Evolutionary conservation across 208 protist species (phyloP).

Genomic region (Crithidia sp.): DNA sequence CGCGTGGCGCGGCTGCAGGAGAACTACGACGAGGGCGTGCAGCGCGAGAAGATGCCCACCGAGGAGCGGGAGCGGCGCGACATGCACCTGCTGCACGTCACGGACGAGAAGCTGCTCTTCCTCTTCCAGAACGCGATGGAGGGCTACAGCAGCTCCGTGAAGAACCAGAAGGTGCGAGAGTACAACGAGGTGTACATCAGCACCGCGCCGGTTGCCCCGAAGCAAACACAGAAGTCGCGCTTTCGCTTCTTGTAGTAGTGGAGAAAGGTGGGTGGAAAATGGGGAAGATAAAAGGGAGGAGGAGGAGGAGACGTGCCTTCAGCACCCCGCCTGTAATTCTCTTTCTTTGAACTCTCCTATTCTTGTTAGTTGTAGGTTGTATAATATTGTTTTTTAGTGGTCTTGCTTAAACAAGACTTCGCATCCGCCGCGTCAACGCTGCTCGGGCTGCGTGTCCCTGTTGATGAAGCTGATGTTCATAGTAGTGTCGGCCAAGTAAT

Average conservation of each 20-base stretch:
- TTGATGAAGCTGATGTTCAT: no score
- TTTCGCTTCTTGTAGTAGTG: slow-evolving; percentile 40
- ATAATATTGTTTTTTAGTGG: no score
- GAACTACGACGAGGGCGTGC: slow-evolving; percentile 80
- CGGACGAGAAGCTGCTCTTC: slow-evolving; percentile 70
- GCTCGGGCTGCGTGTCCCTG: no score
- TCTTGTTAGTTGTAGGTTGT: no score
- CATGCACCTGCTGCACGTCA: slow-evolving; percentile 44
- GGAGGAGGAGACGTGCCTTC: neutral
- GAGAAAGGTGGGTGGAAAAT: neutral
- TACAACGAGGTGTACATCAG: slow-evolving; percentile 50
- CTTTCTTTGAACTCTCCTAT: no score
- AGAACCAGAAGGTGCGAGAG: slow-evolving; percentile 65
- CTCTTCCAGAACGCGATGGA: slow-evolving; percentile 81
- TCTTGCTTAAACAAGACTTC: no score
- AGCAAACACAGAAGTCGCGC: slow-evolving; percentile 28
- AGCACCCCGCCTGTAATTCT: no score
- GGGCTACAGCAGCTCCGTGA: slow-evolving; percentile 54
- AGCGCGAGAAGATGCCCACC: slow-evolving; percentile 59
- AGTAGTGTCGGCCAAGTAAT: no score
- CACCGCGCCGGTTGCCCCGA: slow-evolving; percentile 19
- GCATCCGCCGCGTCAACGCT: no score
- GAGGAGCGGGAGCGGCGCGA: slow-evolving; percentile 66
- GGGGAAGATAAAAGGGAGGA: neutral
- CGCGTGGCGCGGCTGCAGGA: slow-evolving; percentile 73